Evolutionary conservation across 805 yeast genomes (phyloP), one percentile per base, ranked within the genome.

Genomic region (Cyberlindnera nakhonratchasimensis): DNA sequence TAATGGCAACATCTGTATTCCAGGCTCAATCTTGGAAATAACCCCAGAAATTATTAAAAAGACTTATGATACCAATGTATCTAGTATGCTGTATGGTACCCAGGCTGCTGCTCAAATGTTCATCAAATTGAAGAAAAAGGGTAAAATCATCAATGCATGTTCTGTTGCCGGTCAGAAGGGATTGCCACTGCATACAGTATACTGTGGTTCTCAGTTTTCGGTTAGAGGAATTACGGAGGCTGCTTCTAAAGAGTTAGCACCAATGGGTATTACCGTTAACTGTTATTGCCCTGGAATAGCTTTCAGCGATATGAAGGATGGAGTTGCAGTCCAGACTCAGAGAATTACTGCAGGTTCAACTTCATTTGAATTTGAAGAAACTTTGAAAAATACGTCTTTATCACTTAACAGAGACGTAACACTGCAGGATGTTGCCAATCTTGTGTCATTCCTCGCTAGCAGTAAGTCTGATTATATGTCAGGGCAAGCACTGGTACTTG

Each of bases 281-380:
- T 47, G 62, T 5, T 62, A 66, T 42, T 64, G 65, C 45, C 72
- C 71, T 13, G 72, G 71, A 23, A 60, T 63, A 40, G 68, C 65
- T n/a, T 48, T 58, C 18, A 67, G 72, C 1, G 65, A 66, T 43
- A 57, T 68, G 62, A 55, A 63, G 58, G 64, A 60, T 34, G 43
- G 51, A 18, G 53, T 61, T 31, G 65, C 61, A 46, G 42, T 42
- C n/a, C 42, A 51, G 45, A 40, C 59, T 42, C 47, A 55, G 25
- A 53, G 47, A 35, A 24, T 53, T 28, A 43, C n/a, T n/a, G n/a
- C 51, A 26, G 61, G 65, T 24, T 52, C 48, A 29, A 49, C 58
- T 38, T 45, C 48, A n/a, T 34, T 34, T 18, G 62, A 48, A 22
- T 48, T 59, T 29, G 42, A 57, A 17, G 50, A 55, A 29, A 51